Percentiles rank a stretch among this genome's conserved stretches.
Evolutionary conservation across 257 asterid species (phyloP).

Genomic region (Mitragyna speciosa): DNA sequence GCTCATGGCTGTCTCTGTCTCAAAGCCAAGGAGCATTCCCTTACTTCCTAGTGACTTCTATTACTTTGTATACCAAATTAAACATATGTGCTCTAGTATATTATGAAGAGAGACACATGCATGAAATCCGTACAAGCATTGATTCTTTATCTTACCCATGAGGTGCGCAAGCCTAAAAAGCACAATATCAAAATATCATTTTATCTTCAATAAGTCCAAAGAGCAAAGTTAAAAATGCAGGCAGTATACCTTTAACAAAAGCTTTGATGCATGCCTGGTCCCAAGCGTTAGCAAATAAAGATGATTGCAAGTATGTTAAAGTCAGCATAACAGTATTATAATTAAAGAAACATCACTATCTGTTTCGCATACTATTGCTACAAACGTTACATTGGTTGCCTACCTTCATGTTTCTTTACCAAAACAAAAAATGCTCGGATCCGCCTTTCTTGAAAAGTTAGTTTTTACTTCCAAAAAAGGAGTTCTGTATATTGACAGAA

Average conservation of each 20-base stretch:
- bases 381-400: neutral
- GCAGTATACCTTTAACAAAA: constrained; percentile 35
- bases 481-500: constrained; percentile 11
- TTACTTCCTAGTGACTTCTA: neutral
- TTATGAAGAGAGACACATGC: constrained; percentile 5
- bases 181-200: constrained; percentile 7
- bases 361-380: constrained; percentile 25
- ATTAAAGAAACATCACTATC: constrained; percentile 38
- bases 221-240: constrained; percentile 26
- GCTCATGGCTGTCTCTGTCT: neutral
- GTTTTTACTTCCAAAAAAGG: constrained; percentile 18
- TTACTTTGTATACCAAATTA: neutral
- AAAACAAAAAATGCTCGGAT: constrained; percentile 24
- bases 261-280: constrained; percentile 31
- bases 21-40: neutral
- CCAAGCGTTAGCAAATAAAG: neutral
- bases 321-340: constrained; percentile 24
- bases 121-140: constrained; percentile 29
- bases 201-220: constrained; percentile 23
- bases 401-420: constrained; percentile 29
- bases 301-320: constrained; percentile 29
- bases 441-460: constrained; percentile 28
- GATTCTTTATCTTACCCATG: constrained; percentile 16
- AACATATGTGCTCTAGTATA: neutral
- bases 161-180: constrained; percentile 22